Evolutionary conservation across 2,329 filamentous ascomycete species (phyloP).

Genomic region (Trematosphaeria pertusa): DNA sequence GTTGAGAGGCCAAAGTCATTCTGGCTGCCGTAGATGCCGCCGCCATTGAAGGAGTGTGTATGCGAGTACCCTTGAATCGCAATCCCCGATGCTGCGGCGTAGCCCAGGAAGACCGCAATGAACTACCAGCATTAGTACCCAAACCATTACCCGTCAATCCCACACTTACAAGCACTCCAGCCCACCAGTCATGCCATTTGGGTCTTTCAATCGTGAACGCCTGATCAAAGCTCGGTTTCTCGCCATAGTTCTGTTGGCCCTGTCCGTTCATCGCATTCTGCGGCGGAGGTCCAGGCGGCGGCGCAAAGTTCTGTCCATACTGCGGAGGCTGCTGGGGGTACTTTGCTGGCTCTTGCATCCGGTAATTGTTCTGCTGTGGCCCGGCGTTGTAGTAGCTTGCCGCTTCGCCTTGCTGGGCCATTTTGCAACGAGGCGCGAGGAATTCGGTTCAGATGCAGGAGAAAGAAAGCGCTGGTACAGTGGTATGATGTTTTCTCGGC

Average conservation of each 20-base stretch:
- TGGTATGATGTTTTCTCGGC: neutral
- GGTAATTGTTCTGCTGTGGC: slow-evolving; percentile 33
- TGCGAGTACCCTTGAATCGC: slow-evolving; percentile 72
- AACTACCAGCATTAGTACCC: slow-evolving; percentile 59
- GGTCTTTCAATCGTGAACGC: slow-evolving; percentile 81
- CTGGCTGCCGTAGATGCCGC: slow-evolving; percentile 73
- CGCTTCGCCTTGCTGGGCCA: slow-evolving; percentile 46
- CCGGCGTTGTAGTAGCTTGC: slow-evolving; percentile 48
- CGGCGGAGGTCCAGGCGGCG: slow-evolving; percentile 31
- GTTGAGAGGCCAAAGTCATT: slow-evolving; percentile 76
- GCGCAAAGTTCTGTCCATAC: slow-evolving; percentile 40
- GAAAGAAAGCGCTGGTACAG: neutral
- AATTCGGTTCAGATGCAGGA: neutral
- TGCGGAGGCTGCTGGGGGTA: slow-evolving; percentile 42
- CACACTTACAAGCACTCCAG: slow-evolving; percentile 71
- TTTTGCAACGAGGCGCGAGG: slow-evolving; percentile 10
- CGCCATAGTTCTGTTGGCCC: slow-evolving; percentile 37
- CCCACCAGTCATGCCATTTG: slow-evolving; percentile 93
- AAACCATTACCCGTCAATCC: neutral
- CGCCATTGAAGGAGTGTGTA: slow-evolving; percentile 61
- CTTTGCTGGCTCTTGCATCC: slow-evolving; percentile 34
- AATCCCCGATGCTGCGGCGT: slow-evolving; percentile 76
- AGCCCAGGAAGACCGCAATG: slow-evolving; percentile 74
- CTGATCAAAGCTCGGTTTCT: slow-evolving; percentile 72
- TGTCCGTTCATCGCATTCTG: slow-evolving; percentile 30